Base-by-base conservation (phyloP, 257 asterid genomes). In the Solanum phureja region DNA sequence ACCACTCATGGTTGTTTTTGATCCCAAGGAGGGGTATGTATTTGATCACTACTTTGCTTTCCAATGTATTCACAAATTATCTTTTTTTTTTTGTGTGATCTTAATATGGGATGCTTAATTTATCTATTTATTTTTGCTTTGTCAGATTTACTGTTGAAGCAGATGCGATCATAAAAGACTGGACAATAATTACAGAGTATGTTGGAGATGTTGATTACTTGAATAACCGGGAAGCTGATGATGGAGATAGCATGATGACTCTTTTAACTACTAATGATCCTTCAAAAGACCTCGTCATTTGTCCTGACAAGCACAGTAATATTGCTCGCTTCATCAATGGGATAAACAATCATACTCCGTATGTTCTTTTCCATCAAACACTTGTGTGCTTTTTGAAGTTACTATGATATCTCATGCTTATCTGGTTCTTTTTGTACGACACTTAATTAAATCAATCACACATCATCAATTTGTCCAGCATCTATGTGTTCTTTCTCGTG, bases 241-340 rank as follows among this genome's bases (percentile, higher is more conserved):
- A 93, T 87, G 98, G 99, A 27, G 99, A 97, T 90, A 95, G 99
- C 93, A 96, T 95, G 93, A 97, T 96, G 99, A 94, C 99, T 84
- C 99, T 97, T 83, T 95, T 97, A 84, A 90, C 86, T 52, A 93
- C 99, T 12, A 84, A 93, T 21, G 92, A 94, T 87, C 91, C 98
- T 85, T 94, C 94, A 12, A 94, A 91, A 82, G 93, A 93, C 86
- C 96, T 97, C 0, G 98, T 95, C 87, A 95, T 97, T 87, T 94
- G 99, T 52, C 99, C 99, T 1, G 99, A 97, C 86, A 93, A 93
- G 87, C 93, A 91, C 8, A 95, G 99, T 68, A 97, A 95, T 86
- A 96, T 97, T 69, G 99, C 99, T 83, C 94, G 99, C 33, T 95
- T 97, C 89, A 92, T 97, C 88, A 97, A 93, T 83, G 99, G 99